Base-by-base conservation (phyloP, 208 protist genomes). In the Wallacemonas sp. region DNA sequence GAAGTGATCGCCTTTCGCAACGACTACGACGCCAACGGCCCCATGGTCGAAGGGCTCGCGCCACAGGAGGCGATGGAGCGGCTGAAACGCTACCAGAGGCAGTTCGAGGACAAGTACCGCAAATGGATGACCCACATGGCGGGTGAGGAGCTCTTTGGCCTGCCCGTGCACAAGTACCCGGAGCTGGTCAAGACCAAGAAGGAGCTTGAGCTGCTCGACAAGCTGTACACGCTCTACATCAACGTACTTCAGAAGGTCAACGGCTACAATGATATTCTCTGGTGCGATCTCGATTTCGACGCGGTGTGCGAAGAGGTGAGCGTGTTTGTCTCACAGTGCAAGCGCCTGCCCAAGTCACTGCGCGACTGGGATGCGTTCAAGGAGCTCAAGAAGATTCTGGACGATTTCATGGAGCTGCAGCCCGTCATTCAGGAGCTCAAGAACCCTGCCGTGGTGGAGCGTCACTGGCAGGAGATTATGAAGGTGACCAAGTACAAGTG, bases 401-500 rank as follows among this genome's bases (percentile, higher is more conserved):
- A 98, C 72, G 93, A 98, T 66, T 98, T 98, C 73, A 88, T 94
- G 70, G 93, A 97, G 66, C 76, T 97, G 51, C 87, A 98, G 69
- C 96, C 96, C 2, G 78, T 98, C 24, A 96, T 99, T 62, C 78
- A 97, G 66, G 70, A 84, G 61, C 76, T 99, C 22, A 93, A 95
- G 70, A 93, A 97, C 80, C 86, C 86, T 1, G 87, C 86, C 2
- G 96, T 99, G 62, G 86, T 96, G 63, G 72, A 89, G 62, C 81
- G 97, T 38, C 97, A 99, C 73, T 99, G 97, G 97, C 82, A 97
- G 59, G 72, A 93, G 72, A 96, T 99, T 42, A 93, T 96, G 82
- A 86, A 95, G 68, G 79, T 97, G 34, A 91, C 79, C 8, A 79
- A 77, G 6, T 83, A 92, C 60, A 90, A 93, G 66, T 97, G 96